These are phyloP conservation scores for Aspergillus niger DNA, from an alignment of 2,329 filamentous ascomycete species.

Conservation along the genomic window DNA sequence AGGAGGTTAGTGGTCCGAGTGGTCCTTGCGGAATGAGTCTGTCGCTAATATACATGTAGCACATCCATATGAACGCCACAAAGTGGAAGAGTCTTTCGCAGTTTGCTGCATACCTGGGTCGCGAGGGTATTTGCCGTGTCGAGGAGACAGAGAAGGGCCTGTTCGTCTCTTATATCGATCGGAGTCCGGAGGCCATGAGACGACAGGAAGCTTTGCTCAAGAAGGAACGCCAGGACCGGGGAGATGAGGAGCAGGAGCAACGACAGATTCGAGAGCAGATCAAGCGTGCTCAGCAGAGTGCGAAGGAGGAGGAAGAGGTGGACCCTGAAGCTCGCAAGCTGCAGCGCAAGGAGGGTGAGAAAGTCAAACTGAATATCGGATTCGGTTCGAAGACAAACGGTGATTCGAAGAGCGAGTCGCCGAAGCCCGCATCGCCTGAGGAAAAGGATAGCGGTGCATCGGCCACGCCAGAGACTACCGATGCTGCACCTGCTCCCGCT, in stretches of 20 bases:
- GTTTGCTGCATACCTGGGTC: conserved; percentile 81
- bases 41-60: conserved; percentile 38
- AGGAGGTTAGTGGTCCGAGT: conserved; percentile 51
- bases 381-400: conserved; percentile 29
- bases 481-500: conserved; percentile 18
- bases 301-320: conserved; percentile 49
- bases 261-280: conserved; percentile 82
- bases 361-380: conserved; percentile 71
- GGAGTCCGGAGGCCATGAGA: conserved; percentile 79
- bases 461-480: conserved; percentile 15
- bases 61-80: conserved; percentile 92
- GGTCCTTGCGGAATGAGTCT: too few relatives aligned
- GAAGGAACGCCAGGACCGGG: conserved; percentile 84
- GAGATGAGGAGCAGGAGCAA: conserved; percentile 87
- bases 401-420: conserved; percentile 27
- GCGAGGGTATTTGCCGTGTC: conserved; percentile 84
- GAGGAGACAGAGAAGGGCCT: conserved; percentile 85
- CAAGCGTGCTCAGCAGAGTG: conserved; percentile 67
- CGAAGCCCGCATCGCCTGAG: conserved; percentile 26
- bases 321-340: conserved; percentile 45
- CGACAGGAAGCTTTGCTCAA: conserved; percentile 77
- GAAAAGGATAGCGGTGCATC: conserved; percentile 21
- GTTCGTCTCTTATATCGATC: conserved; percentile 88
- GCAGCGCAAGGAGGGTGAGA: conserved; percentile 69
- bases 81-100: conserved; percentile 86